Conservation (phyloP, 2,329 filamentous ascomycete genomes). For the Phialocephala subalpina region DNA sequence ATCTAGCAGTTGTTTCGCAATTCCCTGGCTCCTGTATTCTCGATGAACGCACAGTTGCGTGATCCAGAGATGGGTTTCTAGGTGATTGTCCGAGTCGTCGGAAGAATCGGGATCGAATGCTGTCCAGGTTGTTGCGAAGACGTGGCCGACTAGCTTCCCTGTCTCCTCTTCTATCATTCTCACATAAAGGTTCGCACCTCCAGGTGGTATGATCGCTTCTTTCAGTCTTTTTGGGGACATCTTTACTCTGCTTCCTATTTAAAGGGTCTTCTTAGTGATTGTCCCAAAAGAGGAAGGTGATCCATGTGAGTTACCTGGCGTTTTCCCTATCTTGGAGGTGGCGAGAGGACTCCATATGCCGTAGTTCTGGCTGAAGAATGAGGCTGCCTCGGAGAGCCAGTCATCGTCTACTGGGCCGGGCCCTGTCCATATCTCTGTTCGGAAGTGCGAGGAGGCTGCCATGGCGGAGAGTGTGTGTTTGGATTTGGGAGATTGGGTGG, state of each 20-base stretch:
- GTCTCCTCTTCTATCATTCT: too few relatives aligned
- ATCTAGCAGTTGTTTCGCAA: neutral
- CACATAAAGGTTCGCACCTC: neutral
- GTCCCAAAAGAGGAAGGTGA: too few relatives aligned
- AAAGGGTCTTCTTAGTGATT: too few relatives aligned
- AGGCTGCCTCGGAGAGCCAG: neutral
- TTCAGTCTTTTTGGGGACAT: neutral
- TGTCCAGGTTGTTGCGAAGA: neutral
- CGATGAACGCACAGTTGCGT: neutral
- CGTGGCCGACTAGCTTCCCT: neutral
- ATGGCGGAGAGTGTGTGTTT: too few relatives aligned
- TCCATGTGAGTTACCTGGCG: too few relatives aligned
- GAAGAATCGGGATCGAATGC: neutral
- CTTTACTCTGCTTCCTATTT: neutral
- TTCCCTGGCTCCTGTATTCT: neutral
- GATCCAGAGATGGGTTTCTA: neutral
- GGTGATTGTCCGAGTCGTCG: neutral
- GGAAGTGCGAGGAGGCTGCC: too few relatives aligned
- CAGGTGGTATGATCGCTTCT: neutral
- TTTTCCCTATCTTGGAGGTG: neutral
- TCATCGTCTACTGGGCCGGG: neutral
- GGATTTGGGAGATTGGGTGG: too few relatives aligned
- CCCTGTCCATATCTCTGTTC: too few relatives aligned
- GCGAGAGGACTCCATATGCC: neutral
- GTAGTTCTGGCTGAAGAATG: neutral